These are phyloP conservation scores for Pleurotus pulmonarius DNA, from an alignment of 768 basidiomycete species.

Conservation along the genomic window DNA sequence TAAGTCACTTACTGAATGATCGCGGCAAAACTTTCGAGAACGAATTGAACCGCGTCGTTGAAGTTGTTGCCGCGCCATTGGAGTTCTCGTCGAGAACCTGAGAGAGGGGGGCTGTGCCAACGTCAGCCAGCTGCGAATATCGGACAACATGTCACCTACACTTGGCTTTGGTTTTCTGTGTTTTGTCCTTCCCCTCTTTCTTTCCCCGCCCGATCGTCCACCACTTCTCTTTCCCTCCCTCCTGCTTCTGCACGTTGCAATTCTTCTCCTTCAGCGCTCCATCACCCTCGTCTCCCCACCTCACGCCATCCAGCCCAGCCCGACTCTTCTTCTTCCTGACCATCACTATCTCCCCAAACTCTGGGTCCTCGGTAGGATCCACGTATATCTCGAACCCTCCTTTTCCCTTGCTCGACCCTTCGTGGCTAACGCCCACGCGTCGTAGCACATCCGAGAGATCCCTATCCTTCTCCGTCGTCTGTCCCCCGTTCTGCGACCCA, in stretches of 20 bases:
- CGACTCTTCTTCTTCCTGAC: constrained; percentile 78
- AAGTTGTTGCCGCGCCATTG: constrained; percentile 17
- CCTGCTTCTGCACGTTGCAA: constrained; percentile 20
- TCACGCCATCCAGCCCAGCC: constrained; percentile 51
- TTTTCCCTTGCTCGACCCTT: constrained; percentile 21
- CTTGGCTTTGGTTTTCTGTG: constrained; percentile 35
- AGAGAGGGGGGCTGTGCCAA: constrained; percentile 7
- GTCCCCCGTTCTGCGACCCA: neutral
- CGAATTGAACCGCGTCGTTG: constrained; percentile 61
- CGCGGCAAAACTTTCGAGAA: constrained; percentile 27
- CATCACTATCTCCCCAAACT: constrained; percentile 65
- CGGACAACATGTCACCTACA: constrained; percentile 26
- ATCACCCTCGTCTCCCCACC: constrained; percentile 57
- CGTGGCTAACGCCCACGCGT: constrained; percentile 35
- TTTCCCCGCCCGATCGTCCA: constrained; percentile 78
- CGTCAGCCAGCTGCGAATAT: constrained; percentile 10
- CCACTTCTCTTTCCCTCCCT: constrained; percentile 63
- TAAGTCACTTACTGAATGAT: constrained; percentile 18
- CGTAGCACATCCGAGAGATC: constrained; percentile 63
- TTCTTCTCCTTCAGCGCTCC: constrained; percentile 6
- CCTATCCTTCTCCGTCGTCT: constrained; percentile 8
- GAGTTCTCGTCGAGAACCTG: constrained; percentile 6
- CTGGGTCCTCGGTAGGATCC: constrained; percentile 61
- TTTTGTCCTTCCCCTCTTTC: constrained; percentile 70
- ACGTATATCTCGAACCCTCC: constrained; percentile 70